Evolutionary conservation across 371 early-diverging fungal species (phyloP).

Genomic region (Smittium mucronatum): DNA sequence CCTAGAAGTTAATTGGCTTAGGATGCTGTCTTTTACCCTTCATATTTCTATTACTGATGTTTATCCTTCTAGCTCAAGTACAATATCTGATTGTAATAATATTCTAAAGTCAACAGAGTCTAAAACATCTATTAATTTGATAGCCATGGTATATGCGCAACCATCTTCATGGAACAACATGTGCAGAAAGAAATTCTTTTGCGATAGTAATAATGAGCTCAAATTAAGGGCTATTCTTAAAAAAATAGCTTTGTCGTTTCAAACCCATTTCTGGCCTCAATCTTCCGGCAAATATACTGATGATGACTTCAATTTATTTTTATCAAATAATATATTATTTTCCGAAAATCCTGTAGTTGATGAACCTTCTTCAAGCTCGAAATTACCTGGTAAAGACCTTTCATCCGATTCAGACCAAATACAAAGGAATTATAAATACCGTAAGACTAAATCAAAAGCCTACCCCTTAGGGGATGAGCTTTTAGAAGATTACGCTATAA

Average conservation of each 20-base stretch:
- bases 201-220: neutral
- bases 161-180: neutral
- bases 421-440: neutral
- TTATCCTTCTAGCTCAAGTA: constrained; percentile 25
- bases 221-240: neutral
- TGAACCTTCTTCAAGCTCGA: neutral
- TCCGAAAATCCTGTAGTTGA: neutral
- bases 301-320: neutral
- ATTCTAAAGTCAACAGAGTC: neutral
- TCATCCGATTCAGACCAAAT: neutral
- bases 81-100: constrained; percentile 9
- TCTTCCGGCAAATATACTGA: neutral
- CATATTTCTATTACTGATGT: constrained; percentile 27
- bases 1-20: constrained; percentile 28
- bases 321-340: neutral
- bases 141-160: neutral
- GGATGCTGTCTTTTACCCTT: constrained; percentile 19
- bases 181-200: neutral
- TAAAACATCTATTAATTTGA: neutral
- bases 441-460: neutral
- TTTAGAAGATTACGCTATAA: neutral
- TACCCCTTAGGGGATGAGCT: neutral
- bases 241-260: neutral
- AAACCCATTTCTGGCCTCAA: constrained; percentile 8
- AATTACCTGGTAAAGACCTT: neutral